Evolutionary conservation across 2,329 filamentous ascomycete species (phyloP).

Genomic region (Diaporthe citriasiana): DNA sequence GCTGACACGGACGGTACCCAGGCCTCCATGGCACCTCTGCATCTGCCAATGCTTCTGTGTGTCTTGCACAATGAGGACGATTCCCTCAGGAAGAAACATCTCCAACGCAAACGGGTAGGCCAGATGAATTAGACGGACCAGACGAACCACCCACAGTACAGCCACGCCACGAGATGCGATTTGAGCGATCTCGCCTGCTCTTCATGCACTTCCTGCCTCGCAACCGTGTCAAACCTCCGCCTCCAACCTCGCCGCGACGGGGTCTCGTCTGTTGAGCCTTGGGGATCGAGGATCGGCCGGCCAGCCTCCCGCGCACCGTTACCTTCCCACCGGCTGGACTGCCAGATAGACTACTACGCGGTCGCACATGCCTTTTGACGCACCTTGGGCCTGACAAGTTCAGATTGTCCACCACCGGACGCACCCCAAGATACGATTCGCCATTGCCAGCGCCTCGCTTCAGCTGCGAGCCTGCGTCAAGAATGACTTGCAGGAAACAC

Average conservation of each 20-base stretch:
- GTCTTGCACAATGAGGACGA: background rate
- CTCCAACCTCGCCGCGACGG: slow-evolving; percentile 24
- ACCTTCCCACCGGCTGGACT: background rate
- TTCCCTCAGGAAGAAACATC: background rate
- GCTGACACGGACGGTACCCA: background rate
- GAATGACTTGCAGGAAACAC: slow-evolving; percentile 37
- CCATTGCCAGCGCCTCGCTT: slow-evolving; percentile 20
- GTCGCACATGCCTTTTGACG: slow-evolving; percentile 7
- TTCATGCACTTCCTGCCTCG: slow-evolving; percentile 32
- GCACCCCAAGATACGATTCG: slow-evolving; percentile 27
- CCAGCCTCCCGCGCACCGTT: slow-evolving; percentile 16
- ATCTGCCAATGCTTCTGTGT: background rate
- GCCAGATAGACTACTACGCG: background rate
- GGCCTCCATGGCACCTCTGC: background rate
- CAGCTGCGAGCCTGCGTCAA: slow-evolving; percentile 20
- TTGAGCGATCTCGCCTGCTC: slow-evolving; percentile 24
- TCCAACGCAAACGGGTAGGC: background rate
- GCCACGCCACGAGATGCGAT: slow-evolving; percentile 18
- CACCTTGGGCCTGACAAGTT: slow-evolving; percentile 25
- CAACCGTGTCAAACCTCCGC: slow-evolving; percentile 23
- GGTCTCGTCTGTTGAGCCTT: slow-evolving; percentile 9
- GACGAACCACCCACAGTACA: slow-evolving; percentile 12
- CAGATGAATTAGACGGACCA: slow-evolving; percentile 1
- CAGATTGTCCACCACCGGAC: slow-evolving; percentile 18
- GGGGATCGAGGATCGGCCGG: slow-evolving; percentile 1